Evolutionary conservation across 1,284 basidiomycete species (phyloP), one percentile per base, ranked within the genome.

Genomic region (Moesziomyces sp.): DNA sequence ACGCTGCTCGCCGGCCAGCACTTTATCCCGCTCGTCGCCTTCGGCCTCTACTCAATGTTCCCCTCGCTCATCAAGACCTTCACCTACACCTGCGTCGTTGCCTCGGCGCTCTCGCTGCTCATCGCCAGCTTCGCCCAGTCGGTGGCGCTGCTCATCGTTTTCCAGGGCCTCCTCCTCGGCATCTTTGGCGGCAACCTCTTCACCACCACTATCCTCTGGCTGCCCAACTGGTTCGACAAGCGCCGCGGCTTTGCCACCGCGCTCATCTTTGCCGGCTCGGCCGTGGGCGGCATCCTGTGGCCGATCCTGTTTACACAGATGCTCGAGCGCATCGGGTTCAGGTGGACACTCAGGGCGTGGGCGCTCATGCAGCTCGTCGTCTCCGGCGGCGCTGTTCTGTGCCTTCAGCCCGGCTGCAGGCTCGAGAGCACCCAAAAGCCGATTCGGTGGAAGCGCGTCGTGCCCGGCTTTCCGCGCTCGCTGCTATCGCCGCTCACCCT

Each of bases 181-280:
- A 49, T 73, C 30, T 59, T 60, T 40, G 57, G 64, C 23, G 78
- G 78, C 19, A 61, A 74, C 19, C 48, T 64, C 24, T 80, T 80
- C 45, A 74, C 68, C 14, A 65, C 73, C 16, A 65, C 70, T 30
- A 66, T 79, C 24, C 52, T 80, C 5, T 79, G 74, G 74, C 50
- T 80, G 13, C 74, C 77, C 0, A 56, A 77, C 40, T 80, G 78
- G 78, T 80, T 71, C 56, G 71, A 78, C 40, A 28, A 51, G 38
- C 38, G 65, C 30, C 44, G 71, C 11, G 78, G 78, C 1, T 57
- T 72, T 9, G 78, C 78, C 3, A 77, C 65, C 1, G 77, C 77
- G 13, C 49, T 79, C 52, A 76, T 80, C 54, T 78, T 75, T 46
- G 54, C 57, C 19, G 78, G 78, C 18, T 63, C 63, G 0, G 77